Evolutionary conservation across 2,329 filamentous ascomycete genomes (phyloP), one percentile per base, ranked within the genome.

Genomic region (Seiridium unicorne): DNA sequence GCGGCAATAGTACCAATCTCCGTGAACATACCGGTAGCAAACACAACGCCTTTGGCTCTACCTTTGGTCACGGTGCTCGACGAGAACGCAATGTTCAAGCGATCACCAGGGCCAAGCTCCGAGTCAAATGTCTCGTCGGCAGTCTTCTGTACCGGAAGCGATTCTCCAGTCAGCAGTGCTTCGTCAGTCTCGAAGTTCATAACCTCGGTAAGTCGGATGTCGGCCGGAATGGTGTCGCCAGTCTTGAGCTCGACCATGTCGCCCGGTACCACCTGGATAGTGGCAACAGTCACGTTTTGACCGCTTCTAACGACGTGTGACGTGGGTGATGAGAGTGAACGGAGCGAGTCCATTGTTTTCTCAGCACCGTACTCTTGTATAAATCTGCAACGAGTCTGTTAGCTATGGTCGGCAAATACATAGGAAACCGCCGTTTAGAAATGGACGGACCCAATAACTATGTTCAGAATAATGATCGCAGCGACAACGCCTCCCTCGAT

Each of bases 1-100:
- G 78, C 77, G 4, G 88, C 88, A 62, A 90, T 90, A 44, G 84
- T 83, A 44, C 86, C 86, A 54, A 89, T 85, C 69, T 88, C 85
- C 35, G 84, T 88, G 63, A 78, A 74, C 79, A 85, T 85, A 18
- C 80, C 86, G 18, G 83, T 88, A 18, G 82, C 82, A 65, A 85
- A 82, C 10, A 87, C 84, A 58, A 88, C 80, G 59, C 85, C 86
- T 38, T 76, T 81, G 26, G 82, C 86, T 58, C 86, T 82, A 54
- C 86, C 86, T 62, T 86, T 84, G 10, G 84, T 87, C 55, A 89
- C 84, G 10, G 82, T 85, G 32, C 83, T 86, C 35, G 84, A 87
- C 66, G 84, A 85, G 70, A 83, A 89, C 2, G 83, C 84, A 55
- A 89, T 76, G 65, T 89, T 89, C 58, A 85, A 76, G n/a, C 85